Evolutionary conservation across 768 basidiomycete species (phyloP).

Genomic region (Thelephora aurantiotincta): DNA sequence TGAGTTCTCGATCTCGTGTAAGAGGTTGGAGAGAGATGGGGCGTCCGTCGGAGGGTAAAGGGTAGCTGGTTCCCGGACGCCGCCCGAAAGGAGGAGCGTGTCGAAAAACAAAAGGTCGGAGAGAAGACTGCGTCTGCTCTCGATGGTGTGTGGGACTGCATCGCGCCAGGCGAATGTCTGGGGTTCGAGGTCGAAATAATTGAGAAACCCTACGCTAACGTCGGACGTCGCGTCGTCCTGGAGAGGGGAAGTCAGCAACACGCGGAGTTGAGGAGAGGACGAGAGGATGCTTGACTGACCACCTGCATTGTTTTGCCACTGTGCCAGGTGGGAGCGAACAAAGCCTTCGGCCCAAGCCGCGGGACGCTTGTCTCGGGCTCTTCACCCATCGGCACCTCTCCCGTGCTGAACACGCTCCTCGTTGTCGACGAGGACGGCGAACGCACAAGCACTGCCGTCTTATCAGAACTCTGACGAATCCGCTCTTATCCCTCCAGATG

Average conservation of each 20-base stretch:
- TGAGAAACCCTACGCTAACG: constrained; percentile 5
- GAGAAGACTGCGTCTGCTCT: constrained; percentile 44
- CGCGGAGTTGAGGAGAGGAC: background rate
- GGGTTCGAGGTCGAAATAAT: constrained; percentile 36
- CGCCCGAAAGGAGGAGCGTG: constrained; percentile 51
- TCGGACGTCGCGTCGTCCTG: constrained; percentile 4
- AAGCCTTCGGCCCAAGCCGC: background rate
- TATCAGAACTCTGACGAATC: background rate
- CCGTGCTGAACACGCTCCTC: background rate
- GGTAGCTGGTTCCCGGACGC: constrained; percentile 34
- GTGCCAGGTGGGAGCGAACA: background rate
- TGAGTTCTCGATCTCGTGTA: constrained; percentile 46
- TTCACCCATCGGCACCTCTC: background rate
- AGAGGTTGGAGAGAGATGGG: constrained; percentile 35
- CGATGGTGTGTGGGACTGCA: constrained; percentile 40
- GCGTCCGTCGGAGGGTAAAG: constrained; percentile 58
- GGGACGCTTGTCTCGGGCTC: background rate
- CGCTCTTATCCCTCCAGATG: background rate
- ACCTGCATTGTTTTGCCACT: background rate
- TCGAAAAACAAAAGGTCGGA: constrained; percentile 60
- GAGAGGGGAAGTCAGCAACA: background rate
- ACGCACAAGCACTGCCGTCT: background rate
- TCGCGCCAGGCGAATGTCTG: constrained; percentile 46
- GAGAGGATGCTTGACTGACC: background rate
- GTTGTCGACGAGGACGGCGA: too few relatives aligned